Evolutionary conservation across 1,284 basidiomycete genomes (phyloP), one percentile per base, ranked within the genome.

Genomic region (Ceratobasidium sp.): DNA sequence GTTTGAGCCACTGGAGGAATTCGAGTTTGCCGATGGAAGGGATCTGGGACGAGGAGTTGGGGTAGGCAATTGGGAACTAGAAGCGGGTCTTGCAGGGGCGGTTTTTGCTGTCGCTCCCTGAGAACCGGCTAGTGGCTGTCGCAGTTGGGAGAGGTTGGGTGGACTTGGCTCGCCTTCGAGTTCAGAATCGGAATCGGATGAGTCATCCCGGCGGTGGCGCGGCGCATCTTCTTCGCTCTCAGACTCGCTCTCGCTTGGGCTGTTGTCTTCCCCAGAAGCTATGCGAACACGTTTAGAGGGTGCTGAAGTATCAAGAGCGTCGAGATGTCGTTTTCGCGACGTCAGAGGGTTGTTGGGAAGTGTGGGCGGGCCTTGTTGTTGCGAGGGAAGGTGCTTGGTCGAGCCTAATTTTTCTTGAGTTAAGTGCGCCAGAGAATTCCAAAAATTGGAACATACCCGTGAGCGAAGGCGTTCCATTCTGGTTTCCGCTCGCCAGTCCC

Each of bases 401-500:
- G 36, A 41, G 36, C 11, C 36, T 5, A 41, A 41, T 41, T 11
- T 4, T 4, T 41, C 36, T 11, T n/a, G n/a, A 41, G 4, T 41
- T 11, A 11, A 41, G 36, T 41, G 36, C 36, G n/a, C n/a, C n/a
- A 41, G 36, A 41, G 36, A 41, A 11, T 41, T 11, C n/a, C n/a
- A 56, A 6, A 27, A 9, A 33, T 57, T n/a, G 17, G 36, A 24
- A 8, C 27, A 11, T 45, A 62, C 59, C 59, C 44, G 24, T 62
- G 33, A 22, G 22, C 22, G 24, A n/a, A n/a, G 59, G 59, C 41
- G 59, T 44, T 62, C 33, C 41, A 24, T 45, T 45, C 8, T 41
- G 59, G 59, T 44, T 36, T 62, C 59, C 41, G 33, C 59, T 15
- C 47, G 47, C 62, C 62, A 64, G 47, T 64, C 62, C 62, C 62